Percentiles rank a stretch among this genome's conserved stretches.
Evolutionary conservation across 2,329 filamentous ascomycete species (phyloP).

Genomic region (Stagonosporopsis chrysanthemi): DNA sequence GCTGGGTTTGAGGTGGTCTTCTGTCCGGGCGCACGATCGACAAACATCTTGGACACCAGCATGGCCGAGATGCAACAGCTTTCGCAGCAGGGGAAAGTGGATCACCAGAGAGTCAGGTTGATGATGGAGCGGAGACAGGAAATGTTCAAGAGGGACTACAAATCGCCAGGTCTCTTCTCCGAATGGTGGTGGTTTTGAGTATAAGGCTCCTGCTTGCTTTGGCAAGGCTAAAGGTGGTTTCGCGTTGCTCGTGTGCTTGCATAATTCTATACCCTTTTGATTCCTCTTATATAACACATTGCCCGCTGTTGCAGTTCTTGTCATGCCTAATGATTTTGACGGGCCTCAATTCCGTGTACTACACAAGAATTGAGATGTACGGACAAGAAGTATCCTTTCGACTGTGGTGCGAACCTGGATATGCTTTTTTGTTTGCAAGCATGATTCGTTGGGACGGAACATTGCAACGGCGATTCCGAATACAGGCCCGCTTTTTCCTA

Average conservation of each 20-base stretch:
- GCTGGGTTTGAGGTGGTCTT: conserved; percentile 82
- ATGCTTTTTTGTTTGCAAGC: neutral
- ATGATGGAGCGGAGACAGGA: conserved; percentile 25
- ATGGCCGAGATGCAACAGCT: conserved; percentile 45
- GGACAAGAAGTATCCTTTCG: neutral
- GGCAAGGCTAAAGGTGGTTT: neutral
- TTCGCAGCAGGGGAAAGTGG: conserved; percentile 40
- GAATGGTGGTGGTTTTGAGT: conserved; percentile 10
- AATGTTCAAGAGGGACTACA: conserved; percentile 29
- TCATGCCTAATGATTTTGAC: neutral
- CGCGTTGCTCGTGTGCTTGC: neutral
- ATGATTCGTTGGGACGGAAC: neutral
- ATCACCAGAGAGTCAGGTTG: conserved; percentile 35
- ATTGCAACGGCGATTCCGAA: neutral
- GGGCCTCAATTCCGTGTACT: neutral
- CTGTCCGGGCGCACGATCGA: conserved; percentile 68
- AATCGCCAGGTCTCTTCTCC: conserved; percentile 10
- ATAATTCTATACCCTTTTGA: conserved; percentile 16
- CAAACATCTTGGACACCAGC: conserved; percentile 56
- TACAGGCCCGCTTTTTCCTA: neutral
- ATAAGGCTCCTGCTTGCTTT: neutral
- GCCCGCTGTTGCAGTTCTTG: neutral
- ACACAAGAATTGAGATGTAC: neutral
- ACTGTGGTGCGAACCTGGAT: neutral
- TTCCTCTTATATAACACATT: neutral